Percentiles rank a stretch among this genome's conserved stretches.
Evolutionary conservation across 345 rosid genomes (phyloP).

Genomic region (Eucalyptus cloeziana): DNA sequence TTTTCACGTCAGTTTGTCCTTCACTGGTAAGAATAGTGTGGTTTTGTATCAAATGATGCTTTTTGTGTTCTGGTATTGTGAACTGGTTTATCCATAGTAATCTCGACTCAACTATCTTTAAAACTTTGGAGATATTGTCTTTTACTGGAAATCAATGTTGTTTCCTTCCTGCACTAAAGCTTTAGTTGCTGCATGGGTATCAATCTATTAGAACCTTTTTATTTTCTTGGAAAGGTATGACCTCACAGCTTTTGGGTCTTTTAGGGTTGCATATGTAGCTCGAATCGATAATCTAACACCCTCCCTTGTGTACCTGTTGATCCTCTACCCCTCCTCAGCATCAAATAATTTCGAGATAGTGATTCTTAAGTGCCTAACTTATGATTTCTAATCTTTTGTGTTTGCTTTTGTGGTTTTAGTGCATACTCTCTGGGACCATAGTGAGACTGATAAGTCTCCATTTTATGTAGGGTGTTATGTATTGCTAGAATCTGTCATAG

Average conservation of each 20-base stretch:
- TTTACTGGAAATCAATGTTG: background rate
- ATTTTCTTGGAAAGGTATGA: background rate
- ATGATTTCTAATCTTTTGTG: background rate
- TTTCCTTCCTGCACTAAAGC: background rate
- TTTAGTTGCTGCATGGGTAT: background rate
- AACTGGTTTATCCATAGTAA: background rate
- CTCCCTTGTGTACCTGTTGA: background rate
- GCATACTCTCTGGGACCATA: background rate
- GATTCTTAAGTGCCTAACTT: background rate
- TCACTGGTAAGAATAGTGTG: conserved; percentile 45
- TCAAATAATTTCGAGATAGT: background rate
- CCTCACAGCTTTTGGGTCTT: background rate
- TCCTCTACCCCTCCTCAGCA: background rate
- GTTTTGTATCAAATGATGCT: background rate
- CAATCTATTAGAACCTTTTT: background rate
- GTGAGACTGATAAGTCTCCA: background rate
- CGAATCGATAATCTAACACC: background rate
- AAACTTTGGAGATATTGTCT: background rate
- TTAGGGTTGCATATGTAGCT: background rate
- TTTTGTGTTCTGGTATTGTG: background rate
- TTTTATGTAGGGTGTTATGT: background rate
- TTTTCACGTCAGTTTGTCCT: conserved; percentile 94
- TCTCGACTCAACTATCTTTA: background rate
- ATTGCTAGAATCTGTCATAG: background rate
- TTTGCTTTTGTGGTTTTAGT: background rate